Evolutionary conservation across 768 basidiomycete species (phyloP).

Genomic region (Podaxis pistillaris): DNA sequence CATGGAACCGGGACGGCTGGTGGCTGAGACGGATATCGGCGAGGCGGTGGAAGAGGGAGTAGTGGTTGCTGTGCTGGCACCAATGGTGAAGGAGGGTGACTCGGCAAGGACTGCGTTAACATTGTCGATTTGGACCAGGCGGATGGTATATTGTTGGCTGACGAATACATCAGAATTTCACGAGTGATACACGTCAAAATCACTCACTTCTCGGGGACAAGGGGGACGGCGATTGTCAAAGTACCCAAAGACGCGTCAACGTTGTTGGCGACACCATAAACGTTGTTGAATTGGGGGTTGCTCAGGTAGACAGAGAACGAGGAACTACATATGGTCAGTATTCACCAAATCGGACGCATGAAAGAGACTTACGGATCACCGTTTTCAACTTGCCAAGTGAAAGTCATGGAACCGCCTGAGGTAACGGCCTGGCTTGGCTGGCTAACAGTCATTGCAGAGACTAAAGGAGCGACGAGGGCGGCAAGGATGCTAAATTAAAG

Average conservation of each 20-base stretch:
- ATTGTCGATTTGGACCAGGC: constrained; percentile 45
- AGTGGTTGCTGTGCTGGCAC: constrained; percentile 15
- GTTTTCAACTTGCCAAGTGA: constrained; percentile 44
- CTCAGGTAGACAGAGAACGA: constrained; percentile 45
- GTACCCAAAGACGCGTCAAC: constrained; percentile 34
- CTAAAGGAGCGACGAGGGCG: constrained; percentile 42
- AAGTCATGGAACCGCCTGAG: constrained; percentile 30
- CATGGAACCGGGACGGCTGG: constrained; percentile 4
- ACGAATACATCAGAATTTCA: background rate
- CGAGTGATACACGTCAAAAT: background rate
- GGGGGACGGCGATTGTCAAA: constrained; percentile 42
- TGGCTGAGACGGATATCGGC: constrained; percentile 6
- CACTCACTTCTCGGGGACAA: constrained; percentile 48
- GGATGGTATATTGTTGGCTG: constrained; percentile 39
- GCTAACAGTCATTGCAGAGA: constrained; percentile 46
- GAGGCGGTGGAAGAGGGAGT: constrained; percentile 7
- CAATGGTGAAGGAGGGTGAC: constrained; percentile 43
- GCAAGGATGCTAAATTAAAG: constrained; percentile 34
- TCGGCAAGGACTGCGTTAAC: constrained; percentile 41
- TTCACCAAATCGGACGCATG: background rate
- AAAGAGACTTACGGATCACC: constrained; percentile 40
- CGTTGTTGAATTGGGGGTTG: constrained; percentile 49
- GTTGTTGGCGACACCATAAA: constrained; percentile 56
- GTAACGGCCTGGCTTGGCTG: constrained; percentile 32
- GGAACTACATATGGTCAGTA: constrained; percentile 15